Evolutionary conservation across 108 stramenopile genomes (phyloP), one percentile per base, ranked within the genome.

Genomic region (Nannochloropsis granulata): DNA sequence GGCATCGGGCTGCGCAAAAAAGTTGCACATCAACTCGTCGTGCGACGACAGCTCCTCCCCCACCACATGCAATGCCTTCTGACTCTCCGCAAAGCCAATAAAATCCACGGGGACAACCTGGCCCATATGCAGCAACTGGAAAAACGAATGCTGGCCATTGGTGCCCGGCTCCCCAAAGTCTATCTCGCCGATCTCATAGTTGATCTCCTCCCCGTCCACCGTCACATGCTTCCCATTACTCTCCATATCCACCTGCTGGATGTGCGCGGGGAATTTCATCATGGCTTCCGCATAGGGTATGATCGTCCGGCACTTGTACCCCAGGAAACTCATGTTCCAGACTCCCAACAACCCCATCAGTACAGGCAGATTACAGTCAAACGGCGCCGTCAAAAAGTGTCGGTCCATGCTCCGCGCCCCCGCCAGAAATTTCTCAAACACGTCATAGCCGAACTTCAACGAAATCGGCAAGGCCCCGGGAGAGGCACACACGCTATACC

Each of bases 121-220:
- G 2, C 45, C 26, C 43, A 81, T 81, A 88, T 97, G 98, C 42
- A 97, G 90, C 23, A 98, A 91, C 92, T 99, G 99, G 89, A 95
- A 99, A 84, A 99, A 99, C 13, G 96, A 96, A 90, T 99, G 99
- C 92, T 98, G 99, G 13, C 97, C 97, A 90, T 98, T 98, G 26
- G 99, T 99, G n/a, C 99, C 99, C 11, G 99, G 97, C 89, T 99
- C 99, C 19, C 99, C 99, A 86, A 99, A 98, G 91, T 97, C 95
- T 21, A 99, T 94, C 87, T 98, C 97, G n/a, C 99, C 99, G 93
- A 78, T 83, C 25, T 87, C 83, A 13, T 83, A 85, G 24, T 78
- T 24, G 13, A 85, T 44, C 71, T n/a, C 93, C 46, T 93, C 44
- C 12, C 96, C 95, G 85, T 93, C 88, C 44, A 90, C 91, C 42